Percentiles rank a stretch among this genome's conserved stretches.
Evolutionary conservation across 192 early-diverging fungal species (phyloP).

Genomic region (Geranomyces variabilis): DNA sequence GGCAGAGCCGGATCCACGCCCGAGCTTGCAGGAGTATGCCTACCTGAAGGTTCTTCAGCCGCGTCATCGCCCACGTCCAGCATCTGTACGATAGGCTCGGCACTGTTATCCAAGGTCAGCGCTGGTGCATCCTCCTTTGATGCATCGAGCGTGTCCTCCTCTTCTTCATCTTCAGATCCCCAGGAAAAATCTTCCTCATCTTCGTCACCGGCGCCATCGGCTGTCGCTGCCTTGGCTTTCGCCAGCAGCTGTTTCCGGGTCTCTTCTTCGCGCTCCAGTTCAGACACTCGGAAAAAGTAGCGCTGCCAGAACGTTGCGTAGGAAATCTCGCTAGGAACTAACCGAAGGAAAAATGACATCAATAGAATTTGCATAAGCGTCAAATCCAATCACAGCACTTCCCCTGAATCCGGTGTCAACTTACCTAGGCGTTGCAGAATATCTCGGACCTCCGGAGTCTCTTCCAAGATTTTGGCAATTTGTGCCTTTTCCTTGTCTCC

Average conservation of each 20-base stretch:
- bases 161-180: slow-evolving; percentile 39
- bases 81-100: background rate
- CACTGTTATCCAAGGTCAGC: background rate
- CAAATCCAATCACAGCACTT: too few relatives aligned
- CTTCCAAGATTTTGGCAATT: slow-evolving; percentile 33
- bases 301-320: slow-evolving; percentile 49
- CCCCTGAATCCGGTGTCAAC: too few relatives aligned
- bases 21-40: too few relatives aligned
- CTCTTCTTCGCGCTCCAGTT: slow-evolving; percentile 48
- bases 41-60: background rate
- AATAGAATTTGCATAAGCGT: background rate
- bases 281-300: slow-evolving; percentile 45
- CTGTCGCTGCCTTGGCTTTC: background rate
- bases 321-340: slow-evolving; percentile 40
- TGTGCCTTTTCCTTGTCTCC: slow-evolving; percentile 32
- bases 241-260: slow-evolving; percentile 36
- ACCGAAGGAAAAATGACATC: background rate
- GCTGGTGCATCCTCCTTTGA: background rate
- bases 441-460: slow-evolving; percentile 20
- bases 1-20: background rate
- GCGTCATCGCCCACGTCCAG: background rate
- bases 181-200: slow-evolving; percentile 30
- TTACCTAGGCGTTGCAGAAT: slow-evolving; percentile 10
- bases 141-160: background rate
- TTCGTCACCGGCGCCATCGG: background rate